Base-by-base conservation (phyloP, 176 grass and related monocot species). In the Triticum monococcum region DNA sequence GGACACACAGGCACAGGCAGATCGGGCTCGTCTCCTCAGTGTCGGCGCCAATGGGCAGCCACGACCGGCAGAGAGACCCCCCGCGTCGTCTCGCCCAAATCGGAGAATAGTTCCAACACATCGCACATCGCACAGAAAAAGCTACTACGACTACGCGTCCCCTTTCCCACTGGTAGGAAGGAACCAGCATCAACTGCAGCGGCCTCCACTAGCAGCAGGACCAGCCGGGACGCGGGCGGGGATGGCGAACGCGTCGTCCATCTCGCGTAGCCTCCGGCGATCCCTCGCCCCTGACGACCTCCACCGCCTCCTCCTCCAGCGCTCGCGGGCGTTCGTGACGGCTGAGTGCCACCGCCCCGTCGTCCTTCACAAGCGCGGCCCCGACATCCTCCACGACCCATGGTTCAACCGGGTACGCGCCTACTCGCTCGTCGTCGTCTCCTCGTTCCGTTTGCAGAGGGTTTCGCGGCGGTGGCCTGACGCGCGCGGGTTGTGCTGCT, bases 361-460 rank as follows among this genome's bases (percentile, higher is more conserved):
- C 72, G 84, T 98, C 80, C 76, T 96, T 69, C 92, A 96, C 64
- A 98, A 98, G 84, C 90, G 94, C 70, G 95, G 94, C 71, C 64
- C 93, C 72, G 94, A 98, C 89, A 98, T 98, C 83, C 94, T 98
- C 78, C 97, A 98, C 76, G 97, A 98, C 84, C 94, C 94, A 57
- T 96, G 88, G 97, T 98, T 92, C 89, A 98, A 96, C 72, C 93
- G 95, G 87, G 94, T 98, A 80, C 73, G 61, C 13, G 2, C 14
- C 45, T n/a, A n/a, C 46, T 18, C 35, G 31, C 77, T 16, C 43
- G 10, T 37, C 38, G 36, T 31, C 50, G 40, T n/a, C 72, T 62
- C 45, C 45, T 48, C 12, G 71, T 64, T 31, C 81, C 66, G 41
- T 12, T 2, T 20, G 20, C 13, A 9, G 32, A 8, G 2, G 26